phyloP scores from a whole-genome alignment of 1,139 yeast species.

The Taphrina flavorubra region DNA sequence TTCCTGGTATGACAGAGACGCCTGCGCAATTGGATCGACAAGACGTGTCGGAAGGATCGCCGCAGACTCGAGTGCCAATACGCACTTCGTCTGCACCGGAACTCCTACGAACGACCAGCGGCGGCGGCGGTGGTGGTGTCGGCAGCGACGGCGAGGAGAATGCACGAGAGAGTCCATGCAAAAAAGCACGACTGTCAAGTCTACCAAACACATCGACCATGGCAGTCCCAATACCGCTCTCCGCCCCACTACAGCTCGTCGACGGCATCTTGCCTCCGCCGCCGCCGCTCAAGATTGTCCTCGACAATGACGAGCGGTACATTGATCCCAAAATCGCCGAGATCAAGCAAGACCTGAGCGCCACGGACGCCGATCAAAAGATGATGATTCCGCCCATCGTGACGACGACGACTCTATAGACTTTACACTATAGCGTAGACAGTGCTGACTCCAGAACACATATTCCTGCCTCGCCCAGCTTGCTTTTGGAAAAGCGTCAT shows the following conservation, averaged over 20 bases:
- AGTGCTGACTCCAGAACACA: too few relatives aligned
- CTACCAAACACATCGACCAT: not conserved
- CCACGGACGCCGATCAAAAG: not conserved
- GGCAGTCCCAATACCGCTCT: not conserved
- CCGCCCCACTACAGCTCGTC: conserved; percentile 11
- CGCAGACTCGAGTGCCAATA: not conserved
- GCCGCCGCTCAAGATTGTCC: not conserved
- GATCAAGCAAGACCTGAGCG: conserved; percentile 1
- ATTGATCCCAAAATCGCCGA: conserved; percentile 20
- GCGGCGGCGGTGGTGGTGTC: too few relatives aligned
- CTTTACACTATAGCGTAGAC: too few relatives aligned
- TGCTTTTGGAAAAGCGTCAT: not conserved
- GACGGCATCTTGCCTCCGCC: conserved; percentile 17
- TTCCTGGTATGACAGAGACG: not conserved
- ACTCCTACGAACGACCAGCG: not conserved
- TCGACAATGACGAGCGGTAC: conserved; percentile 1
- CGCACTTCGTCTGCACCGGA: conserved; percentile 6
- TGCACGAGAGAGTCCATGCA: conserved; percentile 7
- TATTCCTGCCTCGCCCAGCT: too few relatives aligned
- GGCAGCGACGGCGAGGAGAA: not conserved
- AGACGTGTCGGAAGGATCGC: not conserved
- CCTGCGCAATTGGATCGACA: not conserved
- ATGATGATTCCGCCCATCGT: conserved; percentile 7
- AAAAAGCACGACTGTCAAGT: not conserved
- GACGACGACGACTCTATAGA: not conserved